Conservation (phyloP, 2,329 filamentous ascomycete species). For the Cryphonectria japonica region DNA sequence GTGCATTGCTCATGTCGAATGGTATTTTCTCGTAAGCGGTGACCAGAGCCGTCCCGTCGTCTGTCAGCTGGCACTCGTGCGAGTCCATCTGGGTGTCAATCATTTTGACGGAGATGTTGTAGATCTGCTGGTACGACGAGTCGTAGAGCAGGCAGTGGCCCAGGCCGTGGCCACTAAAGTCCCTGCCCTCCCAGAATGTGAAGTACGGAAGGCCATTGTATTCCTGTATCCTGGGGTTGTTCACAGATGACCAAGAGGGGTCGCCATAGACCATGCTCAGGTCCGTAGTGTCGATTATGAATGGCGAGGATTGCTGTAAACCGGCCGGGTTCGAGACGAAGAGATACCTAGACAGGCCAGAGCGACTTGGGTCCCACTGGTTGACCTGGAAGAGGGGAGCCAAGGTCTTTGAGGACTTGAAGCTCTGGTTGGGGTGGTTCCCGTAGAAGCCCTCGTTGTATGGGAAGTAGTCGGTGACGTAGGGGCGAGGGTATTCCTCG, state of each 20-base stretch:
- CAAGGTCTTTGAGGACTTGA: conserved; percentile 16
- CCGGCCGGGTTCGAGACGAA: conserved; percentile 25
- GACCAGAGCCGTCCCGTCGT: conserved; percentile 45
- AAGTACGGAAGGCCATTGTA: conserved; percentile 28
- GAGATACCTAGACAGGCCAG: conserved; percentile 24
- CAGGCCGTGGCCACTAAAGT: conserved; percentile 27
- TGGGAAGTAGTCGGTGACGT: conserved; percentile 23
- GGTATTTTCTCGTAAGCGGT: conserved; percentile 40
- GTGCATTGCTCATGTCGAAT: conserved; percentile 35
- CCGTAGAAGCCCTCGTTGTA: conserved; percentile 26
- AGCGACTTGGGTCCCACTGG: conserved; percentile 26
- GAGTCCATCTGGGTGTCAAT: conserved; percentile 29
- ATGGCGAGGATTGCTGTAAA: conserved; percentile 18
- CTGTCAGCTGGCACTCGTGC: conserved; percentile 47
- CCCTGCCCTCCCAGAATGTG: conserved; percentile 27
- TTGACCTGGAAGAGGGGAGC: conserved; percentile 28
- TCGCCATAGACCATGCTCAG: conserved; percentile 28
- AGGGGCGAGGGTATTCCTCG: conserved; percentile 23
- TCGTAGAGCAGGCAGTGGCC: conserved; percentile 28
- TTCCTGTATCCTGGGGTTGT: conserved; percentile 29
- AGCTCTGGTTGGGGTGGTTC: conserved; percentile 25
- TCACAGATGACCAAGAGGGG: conserved; percentile 24
- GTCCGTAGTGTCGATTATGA: conserved; percentile 28
- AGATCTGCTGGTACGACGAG: conserved; percentile 23
- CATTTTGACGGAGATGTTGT: conserved; percentile 28